Evolutionary conservation across 768 basidiomycete genomes (phyloP).

Genomic region (Hygrophoropsis aurantiaca): DNA sequence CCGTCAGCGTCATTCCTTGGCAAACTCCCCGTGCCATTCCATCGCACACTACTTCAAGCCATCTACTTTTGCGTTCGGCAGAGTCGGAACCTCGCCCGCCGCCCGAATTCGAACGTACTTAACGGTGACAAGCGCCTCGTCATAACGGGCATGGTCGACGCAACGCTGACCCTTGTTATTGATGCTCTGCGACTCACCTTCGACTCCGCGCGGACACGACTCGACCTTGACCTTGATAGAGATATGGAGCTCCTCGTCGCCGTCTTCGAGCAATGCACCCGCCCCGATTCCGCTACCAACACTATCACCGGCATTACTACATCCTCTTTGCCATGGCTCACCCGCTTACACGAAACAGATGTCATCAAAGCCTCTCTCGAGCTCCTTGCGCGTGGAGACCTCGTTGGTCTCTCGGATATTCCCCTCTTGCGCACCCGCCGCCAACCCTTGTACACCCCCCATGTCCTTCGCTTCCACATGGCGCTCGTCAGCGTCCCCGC

Average conservation of each 20-base stretch:
- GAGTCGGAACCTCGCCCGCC: constrained; percentile 47
- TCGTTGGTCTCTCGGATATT: constrained; percentile 69
- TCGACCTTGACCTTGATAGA: constrained; percentile 66
- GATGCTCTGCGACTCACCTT: constrained; percentile 68
- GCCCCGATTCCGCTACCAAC: too few relatives aligned
- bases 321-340: constrained; percentile 76
- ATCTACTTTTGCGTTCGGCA: constrained; percentile 76
- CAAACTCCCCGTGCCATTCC: constrained; percentile 64
- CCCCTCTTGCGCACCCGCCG: constrained; percentile 60
- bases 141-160: constrained; percentile 60
- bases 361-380: constrained; percentile 76
- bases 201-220: constrained; percentile 54
- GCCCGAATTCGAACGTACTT: constrained; percentile 50
- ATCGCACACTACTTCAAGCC: constrained; percentile 76
- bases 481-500: constrained; percentile 72
- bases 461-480: constrained; percentile 85
- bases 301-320: too few relatives aligned
- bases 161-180: constrained; percentile 62
- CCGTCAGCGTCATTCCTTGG: constrained; percentile 74
- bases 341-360: constrained; percentile 77
- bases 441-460: constrained; percentile 70
- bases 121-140: constrained; percentile 62
- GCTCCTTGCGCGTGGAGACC: constrained; percentile 64
- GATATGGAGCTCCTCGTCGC: constrained; percentile 82
- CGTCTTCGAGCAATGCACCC: constrained; percentile 80